These are phyloP conservation scores for Phyllosticta ampelicida DNA, from an alignment of 2,329 filamentous ascomycete species.

Conservation along the genomic window DNA sequence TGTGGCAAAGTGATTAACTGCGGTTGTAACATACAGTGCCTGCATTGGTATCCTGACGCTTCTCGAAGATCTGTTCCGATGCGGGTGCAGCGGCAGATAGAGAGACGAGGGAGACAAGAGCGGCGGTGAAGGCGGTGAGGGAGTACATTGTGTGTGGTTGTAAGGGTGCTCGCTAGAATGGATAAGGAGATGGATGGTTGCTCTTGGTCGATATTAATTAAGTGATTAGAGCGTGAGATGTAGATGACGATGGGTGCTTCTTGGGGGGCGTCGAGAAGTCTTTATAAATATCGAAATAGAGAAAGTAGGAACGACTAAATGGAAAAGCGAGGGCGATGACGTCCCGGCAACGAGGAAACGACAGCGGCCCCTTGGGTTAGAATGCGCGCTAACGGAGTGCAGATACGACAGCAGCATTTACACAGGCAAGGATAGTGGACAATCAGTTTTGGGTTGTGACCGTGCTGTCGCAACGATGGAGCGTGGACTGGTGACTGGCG, in stretches of 20 bases:
- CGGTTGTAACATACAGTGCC: background rate
- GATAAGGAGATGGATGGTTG: background rate
- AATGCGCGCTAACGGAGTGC: background rate
- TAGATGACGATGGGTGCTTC: background rate
- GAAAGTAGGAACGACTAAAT: background rate
- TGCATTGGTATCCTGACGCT: slow-evolving; percentile 1
- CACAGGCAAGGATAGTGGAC: background rate
- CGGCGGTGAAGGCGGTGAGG: slow-evolving; percentile 2
- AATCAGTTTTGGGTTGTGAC: background rate
- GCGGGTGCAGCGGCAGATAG: slow-evolving; percentile 3
- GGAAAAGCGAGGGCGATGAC: background rate
- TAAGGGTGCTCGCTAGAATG: background rate
- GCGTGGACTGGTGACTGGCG: background rate
- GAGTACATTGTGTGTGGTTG: slow-evolving; percentile 3
- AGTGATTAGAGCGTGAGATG: background rate
- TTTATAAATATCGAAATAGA: background rate
- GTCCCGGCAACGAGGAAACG: background rate
- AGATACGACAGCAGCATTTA: background rate
- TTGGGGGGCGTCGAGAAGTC: background rate
- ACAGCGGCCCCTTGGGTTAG: background rate
- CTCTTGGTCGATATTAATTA: slow-evolving; percentile 1
- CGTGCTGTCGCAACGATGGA: background rate
- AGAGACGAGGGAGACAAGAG: slow-evolving; percentile 3
- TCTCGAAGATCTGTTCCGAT: background rate
- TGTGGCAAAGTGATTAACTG: background rate